Evolutionary conservation across 2,329 filamentous ascomycete species (phyloP).

Genomic region (Pseudocercospora macadamiae): DNA sequence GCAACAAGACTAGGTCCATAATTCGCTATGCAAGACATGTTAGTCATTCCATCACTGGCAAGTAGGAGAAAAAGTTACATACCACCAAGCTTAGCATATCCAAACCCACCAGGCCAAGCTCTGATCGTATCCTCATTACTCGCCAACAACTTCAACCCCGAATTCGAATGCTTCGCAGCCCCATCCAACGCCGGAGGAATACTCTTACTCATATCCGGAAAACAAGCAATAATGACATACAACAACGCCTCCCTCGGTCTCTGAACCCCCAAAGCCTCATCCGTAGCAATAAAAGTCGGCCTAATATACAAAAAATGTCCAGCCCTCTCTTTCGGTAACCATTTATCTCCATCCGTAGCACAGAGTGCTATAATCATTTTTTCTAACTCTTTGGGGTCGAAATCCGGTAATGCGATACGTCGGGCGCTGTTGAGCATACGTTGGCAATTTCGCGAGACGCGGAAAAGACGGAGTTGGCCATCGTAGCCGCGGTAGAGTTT

Average conservation of each 20-base stretch:
- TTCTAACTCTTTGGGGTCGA: constrained; percentile 71
- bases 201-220: constrained; percentile 47
- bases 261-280: constrained; percentile 77
- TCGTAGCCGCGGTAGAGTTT: constrained; percentile 73
- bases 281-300: constrained; percentile 83
- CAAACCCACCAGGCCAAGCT: constrained; percentile 92
- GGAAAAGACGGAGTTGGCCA: constrained; percentile 74
- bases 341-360: constrained; percentile 73
- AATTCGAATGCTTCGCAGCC: constrained; percentile 11
- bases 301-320: constrained; percentile 76
- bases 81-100: constrained; percentile 88
- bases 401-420: constrained; percentile 74
- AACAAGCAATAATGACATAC: constrained; percentile 70
- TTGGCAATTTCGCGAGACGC: constrained; percentile 71
- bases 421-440: constrained; percentile 60
- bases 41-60: too few species aligned
- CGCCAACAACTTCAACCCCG: constrained; percentile 71
- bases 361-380: constrained; percentile 73
- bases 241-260: constrained; percentile 80
- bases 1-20: constrained; percentile 84
- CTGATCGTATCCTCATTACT: constrained; percentile 80
- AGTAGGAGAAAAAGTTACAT: too few species aligned
- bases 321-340: constrained; percentile 71
- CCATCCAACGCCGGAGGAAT: constrained; percentile 36
- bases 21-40: too few species aligned